These are phyloP conservation scores for Ilyonectria mors-panacis DNA, from an alignment of 2,329 filamentous ascomycete species.

Conservation along the genomic window DNA sequence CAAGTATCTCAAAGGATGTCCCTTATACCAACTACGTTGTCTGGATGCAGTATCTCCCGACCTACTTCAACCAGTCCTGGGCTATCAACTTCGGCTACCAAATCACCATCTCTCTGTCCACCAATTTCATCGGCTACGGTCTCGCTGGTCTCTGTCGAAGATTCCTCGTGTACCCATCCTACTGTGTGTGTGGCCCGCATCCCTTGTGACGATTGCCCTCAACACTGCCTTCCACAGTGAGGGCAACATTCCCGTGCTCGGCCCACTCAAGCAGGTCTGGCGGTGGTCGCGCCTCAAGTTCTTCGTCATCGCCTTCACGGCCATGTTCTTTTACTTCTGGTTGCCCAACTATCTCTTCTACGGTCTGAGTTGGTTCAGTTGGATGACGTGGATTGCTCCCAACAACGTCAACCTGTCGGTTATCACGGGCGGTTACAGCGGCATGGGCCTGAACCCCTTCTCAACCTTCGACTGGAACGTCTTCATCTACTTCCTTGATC, in stretches of 20 bases:
- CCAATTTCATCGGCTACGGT: constrained; percentile 70
- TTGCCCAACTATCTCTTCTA: constrained; percentile 67
- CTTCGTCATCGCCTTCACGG: constrained; percentile 60
- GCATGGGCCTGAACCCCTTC: constrained; percentile 58
- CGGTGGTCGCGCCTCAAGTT: constrained; percentile 62
- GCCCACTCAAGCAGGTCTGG: constrained; percentile 54
- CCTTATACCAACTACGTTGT: constrained; percentile 67
- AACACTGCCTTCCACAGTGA: constrained; percentile 64
- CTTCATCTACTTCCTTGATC: constrained; percentile 50
- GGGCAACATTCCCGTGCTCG: constrained; percentile 47
- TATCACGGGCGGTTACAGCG: constrained; percentile 55
- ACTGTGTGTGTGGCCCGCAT: constrained; percentile 68
- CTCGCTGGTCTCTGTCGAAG: constrained; percentile 65
- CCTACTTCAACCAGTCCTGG: constrained; percentile 66
- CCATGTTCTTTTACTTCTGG: constrained; percentile 70
- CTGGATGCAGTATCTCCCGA: constrained; percentile 64
- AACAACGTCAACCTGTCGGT: constrained; percentile 55
- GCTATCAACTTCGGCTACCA: constrained; percentile 65
- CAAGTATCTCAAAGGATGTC: constrained; percentile 67
- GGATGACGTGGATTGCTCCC: constrained; percentile 69
- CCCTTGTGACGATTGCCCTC: constrained; percentile 65
- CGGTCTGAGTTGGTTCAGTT: constrained; percentile 64
- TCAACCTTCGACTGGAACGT: constrained; percentile 63
- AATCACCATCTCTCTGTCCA: constrained; percentile 64
- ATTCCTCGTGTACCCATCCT: constrained; percentile 67